phyloP scores from a whole-genome alignment of 495 filamentous ascomycete species.

The Friedmanniomyces simplex region DNA sequence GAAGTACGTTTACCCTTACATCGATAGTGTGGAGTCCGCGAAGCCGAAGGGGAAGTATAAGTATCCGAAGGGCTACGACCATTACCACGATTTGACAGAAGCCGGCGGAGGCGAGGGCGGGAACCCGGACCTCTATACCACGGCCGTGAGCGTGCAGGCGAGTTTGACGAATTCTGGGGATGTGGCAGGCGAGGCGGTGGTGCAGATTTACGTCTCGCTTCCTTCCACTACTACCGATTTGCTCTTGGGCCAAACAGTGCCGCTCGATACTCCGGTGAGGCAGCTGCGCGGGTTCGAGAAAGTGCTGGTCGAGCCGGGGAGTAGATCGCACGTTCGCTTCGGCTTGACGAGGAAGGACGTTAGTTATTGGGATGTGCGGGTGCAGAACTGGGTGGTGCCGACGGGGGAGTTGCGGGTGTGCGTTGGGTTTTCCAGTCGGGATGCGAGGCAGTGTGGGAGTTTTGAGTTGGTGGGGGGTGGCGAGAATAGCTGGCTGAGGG shows the following conservation, averaged over 20 bases:
- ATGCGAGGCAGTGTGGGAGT: slow-evolving; percentile 29
- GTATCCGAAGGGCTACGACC: slow-evolving; percentile 64
- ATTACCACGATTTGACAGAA: slow-evolving; percentile 38
- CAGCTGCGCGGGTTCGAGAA: slow-evolving; percentile 81
- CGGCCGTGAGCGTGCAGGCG: slow-evolving; percentile 50
- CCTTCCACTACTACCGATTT: slow-evolving; percentile 46
- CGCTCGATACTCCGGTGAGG: slow-evolving; percentile 60
- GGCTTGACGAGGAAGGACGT: slow-evolving; percentile 66
- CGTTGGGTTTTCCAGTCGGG: slow-evolving; percentile 49
- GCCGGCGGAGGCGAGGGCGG: slow-evolving; percentile 77
- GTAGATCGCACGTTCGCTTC: slow-evolving; percentile 53
- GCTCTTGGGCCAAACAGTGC: slow-evolving; percentile 31
- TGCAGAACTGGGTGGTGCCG: slow-evolving; percentile 79
- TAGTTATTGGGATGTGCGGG: slow-evolving; percentile 70
- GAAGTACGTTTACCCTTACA: slow-evolving; percentile 87
- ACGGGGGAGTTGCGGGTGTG: slow-evolving; percentile 46
- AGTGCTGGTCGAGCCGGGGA: slow-evolving; percentile 44
- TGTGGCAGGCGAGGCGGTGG: slow-evolving; percentile 57
- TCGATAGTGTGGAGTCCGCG: slow-evolving; percentile 38
- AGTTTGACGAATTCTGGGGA: slow-evolving; percentile 62
- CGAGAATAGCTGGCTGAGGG: too few relatives aligned
- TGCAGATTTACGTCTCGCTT: slow-evolving; percentile 75
- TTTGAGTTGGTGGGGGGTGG: neutral
- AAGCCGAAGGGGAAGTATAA: slow-evolving; percentile 50
- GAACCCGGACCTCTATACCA: slow-evolving; percentile 68